Evolutionary conservation across 2,329 filamentous ascomycete species (phyloP), one percentile per base, ranked within the genome.

Genomic region (Ophiostoma ips): DNA sequence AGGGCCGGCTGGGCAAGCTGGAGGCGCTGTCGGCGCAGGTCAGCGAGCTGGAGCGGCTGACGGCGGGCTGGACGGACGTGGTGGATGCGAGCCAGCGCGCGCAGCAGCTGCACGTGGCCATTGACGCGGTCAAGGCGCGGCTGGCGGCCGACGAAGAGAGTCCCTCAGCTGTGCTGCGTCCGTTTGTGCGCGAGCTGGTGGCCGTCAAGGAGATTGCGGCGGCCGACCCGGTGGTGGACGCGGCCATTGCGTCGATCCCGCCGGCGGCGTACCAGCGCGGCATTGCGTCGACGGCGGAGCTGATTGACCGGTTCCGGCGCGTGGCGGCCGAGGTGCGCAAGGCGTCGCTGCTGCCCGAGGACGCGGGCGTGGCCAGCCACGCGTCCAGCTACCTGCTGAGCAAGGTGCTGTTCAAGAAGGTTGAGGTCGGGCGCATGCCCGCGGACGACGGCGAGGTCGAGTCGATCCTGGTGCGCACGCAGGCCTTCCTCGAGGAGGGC

Each of bases 161-260:
- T n/a, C 34, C 47, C n/a, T 33, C 41, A 18, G 48, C 80, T 40
- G 75, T 81, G 58, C 85, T 90, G 18, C 77, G 79, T 38, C 92
- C 92, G 4, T 98, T 98, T 64, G 78, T 95, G 61, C 81, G 83
- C 55, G 92, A 98, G 70, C 80, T 98, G 13, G 87, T 94, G 18
- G 92, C 92, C 3, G 77, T 98, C 50, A 95, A 95, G 70, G 88
- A 95, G 66, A 86, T 95, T 58, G 87, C 87, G 4, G 75, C 77
- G 30, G 84, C 87, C 48, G 86, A 95, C 63, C 71, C 85, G 1
- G 84, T 96, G 6, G 87, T 98, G 53, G 83, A 87, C 58, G 90
- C 90, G 4, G 92, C 92, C 53, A 94, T 98, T 60, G 84, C 86
- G n/a, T 94, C 88, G 30, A 94, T 98, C 67, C 94, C 94, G 71